These are phyloP conservation scores for Infundibulicybe gibba DNA, from an alignment of 768 basidiomycete genomes.

Conservation along the genomic window DNA sequence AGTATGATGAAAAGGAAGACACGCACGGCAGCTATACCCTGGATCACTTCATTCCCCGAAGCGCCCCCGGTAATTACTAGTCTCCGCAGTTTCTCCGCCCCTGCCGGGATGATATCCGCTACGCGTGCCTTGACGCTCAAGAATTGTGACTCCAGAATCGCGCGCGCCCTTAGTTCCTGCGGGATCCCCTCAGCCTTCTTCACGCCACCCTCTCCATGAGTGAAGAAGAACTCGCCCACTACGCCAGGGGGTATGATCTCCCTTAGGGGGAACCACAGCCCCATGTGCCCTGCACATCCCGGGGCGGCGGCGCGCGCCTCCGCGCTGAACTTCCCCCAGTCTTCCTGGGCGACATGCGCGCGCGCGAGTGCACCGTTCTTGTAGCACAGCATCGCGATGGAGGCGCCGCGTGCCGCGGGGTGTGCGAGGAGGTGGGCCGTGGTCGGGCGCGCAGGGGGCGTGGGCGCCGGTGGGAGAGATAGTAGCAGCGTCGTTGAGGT, in stretches of 20 bases:
- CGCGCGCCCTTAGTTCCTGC: slow-evolving; percentile 54
- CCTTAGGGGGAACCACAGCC: slow-evolving; percentile 79
- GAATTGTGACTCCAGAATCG: slow-evolving; percentile 83
- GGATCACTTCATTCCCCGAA: slow-evolving; percentile 67
- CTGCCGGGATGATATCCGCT: slow-evolving; percentile 57
- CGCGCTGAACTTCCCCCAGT: slow-evolving; percentile 72
- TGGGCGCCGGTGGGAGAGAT: slow-evolving; percentile 63
- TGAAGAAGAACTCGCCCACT: slow-evolving; percentile 67
- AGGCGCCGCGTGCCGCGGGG: slow-evolving; percentile 55
- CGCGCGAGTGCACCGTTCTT: slow-evolving; percentile 85
- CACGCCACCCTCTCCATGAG: slow-evolving; percentile 16
- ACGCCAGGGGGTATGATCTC: slow-evolving; percentile 87
- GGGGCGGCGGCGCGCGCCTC: slow-evolving; percentile 50
- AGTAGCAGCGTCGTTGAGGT: slow-evolving; percentile 87
- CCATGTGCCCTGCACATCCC: slow-evolving; percentile 59
- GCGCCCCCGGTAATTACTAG: slow-evolving; percentile 80
- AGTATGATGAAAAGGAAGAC: background rate
- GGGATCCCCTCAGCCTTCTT: slow-evolving; percentile 36
- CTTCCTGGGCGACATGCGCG: slow-evolving; percentile 58
- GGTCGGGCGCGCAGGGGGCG: slow-evolving; percentile 65
- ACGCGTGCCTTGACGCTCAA: slow-evolving; percentile 76
- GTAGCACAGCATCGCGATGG: slow-evolving; percentile 91
- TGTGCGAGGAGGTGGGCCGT: slow-evolving; percentile 74
- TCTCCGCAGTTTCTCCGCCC: slow-evolving; percentile 53
- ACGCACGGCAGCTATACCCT: slow-evolving; percentile 62